These are phyloP conservation scores for Wolfiporia cocos DNA, from an alignment of 1,284 basidiomycete genomes.

Conservation along the genomic window DNA sequence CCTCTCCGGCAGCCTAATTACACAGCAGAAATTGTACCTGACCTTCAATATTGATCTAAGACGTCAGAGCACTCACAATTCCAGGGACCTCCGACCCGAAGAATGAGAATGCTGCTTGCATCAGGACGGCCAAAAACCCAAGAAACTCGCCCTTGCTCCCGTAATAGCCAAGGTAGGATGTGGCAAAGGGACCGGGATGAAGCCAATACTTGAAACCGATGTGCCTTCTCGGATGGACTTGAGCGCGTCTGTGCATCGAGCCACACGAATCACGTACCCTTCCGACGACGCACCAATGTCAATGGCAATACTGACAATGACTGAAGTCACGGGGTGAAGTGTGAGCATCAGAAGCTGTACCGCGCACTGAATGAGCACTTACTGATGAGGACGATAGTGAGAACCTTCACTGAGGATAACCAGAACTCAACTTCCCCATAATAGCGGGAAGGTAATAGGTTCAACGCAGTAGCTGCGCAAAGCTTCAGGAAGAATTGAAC, in stretches of 20 bases:
- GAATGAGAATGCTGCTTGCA: conserved; percentile 30
- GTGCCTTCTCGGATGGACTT: too few relatives aligned
- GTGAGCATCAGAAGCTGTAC: background rate
- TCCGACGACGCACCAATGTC: conserved; percentile 21
- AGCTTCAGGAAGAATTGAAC: conserved; percentile 55
- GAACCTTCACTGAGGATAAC: conserved; percentile 32
- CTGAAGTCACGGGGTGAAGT: conserved; percentile 2
- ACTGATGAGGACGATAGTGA: conserved; percentile 30
- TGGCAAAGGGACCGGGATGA: conserved; percentile 18
- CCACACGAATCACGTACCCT: conserved; percentile 9
- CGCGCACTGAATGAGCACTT: too few relatives aligned
- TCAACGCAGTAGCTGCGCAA: conserved; percentile 46
- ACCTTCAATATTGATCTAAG: too few relatives aligned
- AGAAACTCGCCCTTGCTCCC: conserved; percentile 34
- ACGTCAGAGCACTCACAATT: conserved; percentile 17
- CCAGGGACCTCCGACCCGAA: conserved; percentile 27
- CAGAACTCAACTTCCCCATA: conserved; percentile 34
- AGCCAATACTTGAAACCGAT: conserved; percentile 21
- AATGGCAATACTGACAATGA: conserved; percentile 27
- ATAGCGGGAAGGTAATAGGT: conserved; percentile 22
- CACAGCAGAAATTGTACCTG: background rate
- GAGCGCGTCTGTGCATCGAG: too few relatives aligned
- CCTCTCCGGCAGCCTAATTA: conserved; percentile 28
- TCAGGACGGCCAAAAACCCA: conserved; percentile 42
- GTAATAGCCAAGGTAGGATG: conserved; percentile 20